Evolutionary conservation across 116 monocot genomes (phyloP).

Genomic region (Iris pallida): DNA sequence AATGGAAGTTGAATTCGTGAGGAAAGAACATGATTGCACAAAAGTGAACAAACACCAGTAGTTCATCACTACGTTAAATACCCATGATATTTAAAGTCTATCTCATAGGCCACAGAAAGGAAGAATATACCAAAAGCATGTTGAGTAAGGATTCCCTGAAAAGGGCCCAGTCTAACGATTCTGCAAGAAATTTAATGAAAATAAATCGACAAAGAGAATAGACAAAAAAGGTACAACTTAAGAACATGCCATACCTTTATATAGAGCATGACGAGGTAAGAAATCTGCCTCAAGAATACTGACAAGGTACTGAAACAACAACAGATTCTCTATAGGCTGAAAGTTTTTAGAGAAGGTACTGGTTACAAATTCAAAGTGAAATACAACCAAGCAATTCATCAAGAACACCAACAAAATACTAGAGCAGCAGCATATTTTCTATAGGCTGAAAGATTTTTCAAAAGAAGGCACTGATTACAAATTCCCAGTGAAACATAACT

Average conservation of each 20-base stretch:
- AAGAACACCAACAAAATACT: constrained; percentile 62
- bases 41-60: not conserved
- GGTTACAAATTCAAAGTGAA: too few species aligned
- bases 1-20: not conserved
- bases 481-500: too few species aligned
- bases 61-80: not conserved
- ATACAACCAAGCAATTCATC: constrained; percentile 2
- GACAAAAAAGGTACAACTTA: not conserved
- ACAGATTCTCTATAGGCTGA: constrained; percentile 56
- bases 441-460: constrained; percentile 26
- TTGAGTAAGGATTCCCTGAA: constrained; percentile 63
- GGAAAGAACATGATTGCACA: not conserved
- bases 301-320: constrained; percentile 68
- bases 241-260: constrained; percentile 47
- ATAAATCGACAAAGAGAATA: not conserved
- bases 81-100: not conserved
- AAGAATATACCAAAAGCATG: constrained; percentile 63
- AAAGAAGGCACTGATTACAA: too few species aligned
- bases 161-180: constrained; percentile 55
- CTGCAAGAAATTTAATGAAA: constrained; percentile 24
- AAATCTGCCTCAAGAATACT: constrained; percentile 60
- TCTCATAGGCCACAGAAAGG: not conserved
- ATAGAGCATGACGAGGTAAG: constrained; percentile 45
- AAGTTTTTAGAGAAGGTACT: not conserved
- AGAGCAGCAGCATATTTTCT: constrained; percentile 61